phyloP scores from a whole-genome alignment of 2,329 filamentous ascomycete genomes.

The Diplodia seriata region DNA sequence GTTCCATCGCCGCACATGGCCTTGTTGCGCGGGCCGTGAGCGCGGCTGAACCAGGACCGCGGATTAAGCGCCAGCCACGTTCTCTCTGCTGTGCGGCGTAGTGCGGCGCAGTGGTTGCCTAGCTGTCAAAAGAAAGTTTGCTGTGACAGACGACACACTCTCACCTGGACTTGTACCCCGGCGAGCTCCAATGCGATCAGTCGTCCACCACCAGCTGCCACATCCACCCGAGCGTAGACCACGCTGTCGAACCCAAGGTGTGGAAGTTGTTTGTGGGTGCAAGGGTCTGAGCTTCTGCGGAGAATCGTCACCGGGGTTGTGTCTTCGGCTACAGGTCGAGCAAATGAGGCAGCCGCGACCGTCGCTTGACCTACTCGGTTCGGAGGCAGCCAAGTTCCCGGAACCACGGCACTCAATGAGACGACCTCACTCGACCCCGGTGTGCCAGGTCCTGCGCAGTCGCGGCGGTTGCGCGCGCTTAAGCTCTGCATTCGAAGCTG shows the following conservation, averaged over 20 bases:
- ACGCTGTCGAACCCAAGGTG: no score
- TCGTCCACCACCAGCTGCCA: no score
- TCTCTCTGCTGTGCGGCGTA: neutral
- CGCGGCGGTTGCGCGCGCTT: conserved; percentile 2
- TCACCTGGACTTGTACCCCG: neutral
- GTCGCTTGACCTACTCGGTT: neutral
- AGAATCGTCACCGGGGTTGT: no score
- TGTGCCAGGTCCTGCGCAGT: neutral
- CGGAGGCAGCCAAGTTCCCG: neutral
- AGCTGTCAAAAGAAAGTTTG: neutral
- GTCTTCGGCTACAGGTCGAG: neutral
- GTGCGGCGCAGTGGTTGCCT: neutral
- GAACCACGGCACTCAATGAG: neutral
- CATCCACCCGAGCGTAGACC: no score
- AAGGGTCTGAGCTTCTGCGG: no score
- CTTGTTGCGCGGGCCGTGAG: neutral
- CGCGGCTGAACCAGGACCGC: neutral
- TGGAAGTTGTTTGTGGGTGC: no score
- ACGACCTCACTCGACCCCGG: neutral
- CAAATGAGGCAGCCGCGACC: neutral
- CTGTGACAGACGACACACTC: neutral
- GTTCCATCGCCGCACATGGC: no score
- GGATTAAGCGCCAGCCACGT: neutral
- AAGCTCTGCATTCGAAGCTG: neutral
- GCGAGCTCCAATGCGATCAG: neutral